Evolutionary conservation across 352 stramenopile genomes (phyloP), one percentile per base, ranked within the genome.

Genomic region (Lagenidium sp.): DNA sequence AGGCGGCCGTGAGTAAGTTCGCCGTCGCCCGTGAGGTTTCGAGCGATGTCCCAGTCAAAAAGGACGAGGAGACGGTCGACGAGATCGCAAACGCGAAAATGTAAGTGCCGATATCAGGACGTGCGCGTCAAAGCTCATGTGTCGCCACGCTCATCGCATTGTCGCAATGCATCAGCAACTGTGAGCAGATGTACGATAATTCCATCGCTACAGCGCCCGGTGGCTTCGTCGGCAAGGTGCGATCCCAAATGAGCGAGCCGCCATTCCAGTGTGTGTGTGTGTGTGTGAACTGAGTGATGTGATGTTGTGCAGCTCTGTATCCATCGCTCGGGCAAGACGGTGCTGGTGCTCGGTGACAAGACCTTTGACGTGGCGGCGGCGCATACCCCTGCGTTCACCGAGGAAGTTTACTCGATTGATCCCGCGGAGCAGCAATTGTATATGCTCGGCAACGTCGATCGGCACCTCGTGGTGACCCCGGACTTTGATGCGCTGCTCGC

Each of bases 281-380:
- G 26, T 40, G 6, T 6, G 10, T 34, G 5, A 11, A 5, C 16
- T 3, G 25, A 36, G n/a, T 44, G 22, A 10, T 58, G 12, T 36
- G 1, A 40, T 16, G 16, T 30, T n/a, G n/a, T 15, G 28, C 28
- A 90, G 75, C 72, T 93, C 22, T 82, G 75, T 25, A 82, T 93
- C 47, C 78, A 83, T 50, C 82, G 82, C 56, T 93, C 81, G 3
- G 81, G 81, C 44, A 90, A 89, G 63, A 82, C 80, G 20, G 74
- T 93, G 57, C 55, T 93, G 1, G 73, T 93, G 63, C 71, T 93
- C 24, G 76, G 78, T 19, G 81, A 89, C 67, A 93, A 91, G 61
- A 74, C 81, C 36, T 93, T 93, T 30, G 76, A 93, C 36, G 73
- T 93, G 8, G 75, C 77, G 21, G 59, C 68, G 5, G 75, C 75